phyloP scores from a whole-genome alignment of 306 rosid species.

The Lithocarpus polystachyus region DNA sequence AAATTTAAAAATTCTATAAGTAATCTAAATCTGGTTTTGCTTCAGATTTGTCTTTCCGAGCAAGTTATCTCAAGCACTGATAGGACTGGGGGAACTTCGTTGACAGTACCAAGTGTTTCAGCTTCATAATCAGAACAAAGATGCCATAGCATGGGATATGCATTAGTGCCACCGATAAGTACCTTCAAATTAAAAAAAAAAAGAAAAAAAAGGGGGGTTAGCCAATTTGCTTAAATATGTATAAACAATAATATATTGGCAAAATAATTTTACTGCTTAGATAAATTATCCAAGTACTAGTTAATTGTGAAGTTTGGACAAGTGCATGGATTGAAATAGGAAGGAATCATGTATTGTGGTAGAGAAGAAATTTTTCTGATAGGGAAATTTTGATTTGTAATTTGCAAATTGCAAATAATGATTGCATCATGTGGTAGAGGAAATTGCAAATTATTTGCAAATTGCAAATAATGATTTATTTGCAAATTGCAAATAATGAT shows the following conservation, averaged over 20 bases:
- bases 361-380: neutral
- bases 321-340: neutral
- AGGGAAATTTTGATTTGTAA: neutral
- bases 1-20: conserved; percentile 3
- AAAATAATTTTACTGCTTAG: neutral
- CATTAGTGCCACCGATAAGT: conserved; percentile 73
- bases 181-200: conserved; percentile 52
- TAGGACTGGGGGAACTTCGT: conserved; percentile 58
- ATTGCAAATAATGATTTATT: neutral
- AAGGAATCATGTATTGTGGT: neutral
- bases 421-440: neutral
- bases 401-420: neutral
- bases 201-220: conserved; percentile 28
- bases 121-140: conserved; percentile 69
- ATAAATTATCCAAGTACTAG: neutral
- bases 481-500: neutral
- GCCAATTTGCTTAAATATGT: conserved; percentile 13
- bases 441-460: neutral
- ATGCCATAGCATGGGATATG: conserved; percentile 94
- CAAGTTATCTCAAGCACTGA: conserved; percentile 46
- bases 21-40: neutral
- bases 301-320: too few relatives aligned
- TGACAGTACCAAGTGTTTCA: conserved; percentile 67
- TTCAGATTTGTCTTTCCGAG: conserved; percentile 11
- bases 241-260: neutral